These are phyloP conservation scores for Emmonsiellopsis sp. DNA, from an alignment of 2,329 filamentous ascomycete species.

Conservation along the genomic window DNA sequence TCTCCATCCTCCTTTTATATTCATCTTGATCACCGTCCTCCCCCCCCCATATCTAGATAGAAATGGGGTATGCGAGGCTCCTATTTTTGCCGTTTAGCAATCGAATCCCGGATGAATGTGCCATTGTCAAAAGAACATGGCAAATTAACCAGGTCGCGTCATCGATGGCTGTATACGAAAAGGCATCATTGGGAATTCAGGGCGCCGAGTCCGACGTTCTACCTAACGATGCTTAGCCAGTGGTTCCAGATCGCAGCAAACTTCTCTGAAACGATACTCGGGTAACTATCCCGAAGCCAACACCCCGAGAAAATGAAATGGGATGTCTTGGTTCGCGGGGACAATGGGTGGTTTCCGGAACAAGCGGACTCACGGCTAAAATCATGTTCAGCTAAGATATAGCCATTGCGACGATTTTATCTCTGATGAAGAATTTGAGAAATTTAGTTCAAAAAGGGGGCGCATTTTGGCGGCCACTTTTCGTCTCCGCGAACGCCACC, in stretches of 20 bases:
- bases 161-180: background rate
- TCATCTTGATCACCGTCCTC: background rate
- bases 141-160: background rate
- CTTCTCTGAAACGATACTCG: no score
- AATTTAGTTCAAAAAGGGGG: background rate
- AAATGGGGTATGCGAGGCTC: background rate
- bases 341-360: no score
- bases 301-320: no score
- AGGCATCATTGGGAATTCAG: background rate
- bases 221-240: no score
- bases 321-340: no score
- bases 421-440: background rate
- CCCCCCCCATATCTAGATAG: background rate
- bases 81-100: background rate
- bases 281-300: no score
- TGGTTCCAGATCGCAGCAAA: no score
- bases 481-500: background rate
- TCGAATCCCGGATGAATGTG: background rate
- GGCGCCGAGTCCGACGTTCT: no score
- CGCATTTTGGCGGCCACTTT: background rate
- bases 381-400: background rate
- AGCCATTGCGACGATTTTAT: background rate
- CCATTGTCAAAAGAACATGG: background rate
- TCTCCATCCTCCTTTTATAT: background rate
- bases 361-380: background rate